Evolutionary conservation across 805 yeast species (phyloP).

Genomic region (Ogataea ramenticola): DNA sequence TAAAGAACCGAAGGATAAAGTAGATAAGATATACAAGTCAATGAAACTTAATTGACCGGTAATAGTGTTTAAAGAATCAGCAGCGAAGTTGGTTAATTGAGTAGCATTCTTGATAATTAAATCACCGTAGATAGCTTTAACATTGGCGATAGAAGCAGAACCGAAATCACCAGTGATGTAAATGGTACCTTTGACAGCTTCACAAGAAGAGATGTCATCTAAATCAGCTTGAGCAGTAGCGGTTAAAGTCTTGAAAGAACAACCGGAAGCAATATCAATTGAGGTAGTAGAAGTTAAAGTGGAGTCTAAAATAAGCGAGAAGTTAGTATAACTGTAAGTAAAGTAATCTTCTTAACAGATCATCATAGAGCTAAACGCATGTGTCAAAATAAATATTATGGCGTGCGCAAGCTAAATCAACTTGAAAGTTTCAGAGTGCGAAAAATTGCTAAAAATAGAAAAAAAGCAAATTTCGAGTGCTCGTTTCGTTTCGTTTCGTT

Average conservation of each 20-base stretch:
- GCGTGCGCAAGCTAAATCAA: no score
- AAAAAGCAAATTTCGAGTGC: no score
- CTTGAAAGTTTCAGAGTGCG: no score
- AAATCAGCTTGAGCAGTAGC: slow-evolving; percentile 78
- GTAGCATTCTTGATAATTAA: slow-evolving; percentile 62
- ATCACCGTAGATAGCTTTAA: slow-evolving; percentile 72
- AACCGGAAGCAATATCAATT: slow-evolving; percentile 45
- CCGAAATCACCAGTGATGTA: slow-evolving; percentile 59
- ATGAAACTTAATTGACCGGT: slow-evolving; percentile 60
- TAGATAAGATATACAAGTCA: slow-evolving; percentile 56
- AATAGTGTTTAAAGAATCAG: slow-evolving; percentile 71
- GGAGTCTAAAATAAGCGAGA: slow-evolving; percentile 30
- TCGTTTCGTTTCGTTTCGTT: no score
- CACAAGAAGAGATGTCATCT: slow-evolving; percentile 66
- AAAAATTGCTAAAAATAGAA: no score
- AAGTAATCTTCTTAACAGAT: no score
- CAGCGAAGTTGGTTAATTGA: slow-evolving; percentile 55
- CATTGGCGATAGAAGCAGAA: slow-evolving; percentile 63
- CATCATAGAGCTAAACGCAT: no score
- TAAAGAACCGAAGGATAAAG: slow-evolving; percentile 71
- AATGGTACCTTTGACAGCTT: slow-evolving; percentile 75
- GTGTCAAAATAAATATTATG: no score
- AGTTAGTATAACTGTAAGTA: no score
- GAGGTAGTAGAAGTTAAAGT: slow-evolving; percentile 46
- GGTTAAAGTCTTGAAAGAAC: slow-evolving; percentile 60